Conservation (phyloP, 257 asterid species). For the Solanum megistacrolobum region DNA sequence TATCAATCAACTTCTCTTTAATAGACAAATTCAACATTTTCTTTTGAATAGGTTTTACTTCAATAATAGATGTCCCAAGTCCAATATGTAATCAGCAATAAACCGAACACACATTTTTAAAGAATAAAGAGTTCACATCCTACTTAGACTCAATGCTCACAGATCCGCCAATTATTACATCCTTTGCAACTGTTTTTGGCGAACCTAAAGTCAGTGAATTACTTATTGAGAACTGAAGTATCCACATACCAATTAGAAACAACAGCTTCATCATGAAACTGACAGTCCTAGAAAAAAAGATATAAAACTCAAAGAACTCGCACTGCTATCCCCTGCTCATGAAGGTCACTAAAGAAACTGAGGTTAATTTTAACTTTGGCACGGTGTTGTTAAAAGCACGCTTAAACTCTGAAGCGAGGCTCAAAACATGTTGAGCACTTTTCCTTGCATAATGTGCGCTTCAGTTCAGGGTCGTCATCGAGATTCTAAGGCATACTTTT, state of each 20-base stretch:
- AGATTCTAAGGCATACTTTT: neutral
- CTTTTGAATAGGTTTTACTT: neutral
- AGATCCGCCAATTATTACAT: neutral
- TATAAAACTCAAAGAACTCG: neutral
- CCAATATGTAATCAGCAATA: neutral
- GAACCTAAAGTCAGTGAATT: neutral
- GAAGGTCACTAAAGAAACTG: neutral
- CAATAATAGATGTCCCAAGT: neutral
- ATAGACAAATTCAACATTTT: neutral
- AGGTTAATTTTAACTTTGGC: neutral
- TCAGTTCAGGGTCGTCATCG: neutral
- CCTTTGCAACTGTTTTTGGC: neutral
- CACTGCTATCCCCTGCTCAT: neutral
- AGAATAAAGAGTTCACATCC: neutral
- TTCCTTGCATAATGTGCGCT: neutral
- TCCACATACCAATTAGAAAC: neutral
- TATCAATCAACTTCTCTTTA: neutral
- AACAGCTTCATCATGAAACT: neutral
- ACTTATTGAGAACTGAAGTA: neutral
- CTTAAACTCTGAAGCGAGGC: neutral
- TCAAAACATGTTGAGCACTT: neutral
- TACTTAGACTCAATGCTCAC: neutral
- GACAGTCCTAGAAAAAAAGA: neutral
- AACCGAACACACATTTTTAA: neutral
- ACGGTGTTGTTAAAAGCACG: neutral